These are phyloP conservation scores for Eimeria necatrix DNA, from an alignment of 169 alveolate species.

Conservation along the genomic window DNA sequence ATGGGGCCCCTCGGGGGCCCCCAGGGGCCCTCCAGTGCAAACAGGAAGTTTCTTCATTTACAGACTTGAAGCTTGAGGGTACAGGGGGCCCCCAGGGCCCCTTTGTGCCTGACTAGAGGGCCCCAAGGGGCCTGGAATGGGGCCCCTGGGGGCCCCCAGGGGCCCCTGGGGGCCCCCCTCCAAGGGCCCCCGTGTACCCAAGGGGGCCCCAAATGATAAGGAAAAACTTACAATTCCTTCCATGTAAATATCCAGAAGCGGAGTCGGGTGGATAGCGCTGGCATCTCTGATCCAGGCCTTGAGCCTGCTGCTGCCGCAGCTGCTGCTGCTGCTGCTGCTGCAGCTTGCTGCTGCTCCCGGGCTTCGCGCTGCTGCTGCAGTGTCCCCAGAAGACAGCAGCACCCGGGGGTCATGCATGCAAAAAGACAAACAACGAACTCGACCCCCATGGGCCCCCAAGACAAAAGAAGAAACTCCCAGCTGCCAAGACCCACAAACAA, in stretches of 20 bases:
- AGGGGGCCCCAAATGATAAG: not conserved
- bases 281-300: not conserved
- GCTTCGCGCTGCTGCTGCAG: not conserved
- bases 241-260: not conserved
- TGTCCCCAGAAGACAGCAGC: conserved; percentile 71
- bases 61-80: no score
- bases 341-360: not conserved
- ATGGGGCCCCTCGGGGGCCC: not conserved
- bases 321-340: not conserved
- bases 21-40: not conserved
- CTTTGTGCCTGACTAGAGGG: not conserved
- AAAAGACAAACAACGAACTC: conserved; percentile 23
- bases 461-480: conserved; percentile 1
- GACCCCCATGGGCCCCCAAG: conserved; percentile 55
- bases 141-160: not conserved
- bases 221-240: not conserved
- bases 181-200: no score
- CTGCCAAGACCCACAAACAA: conserved; percentile 15
- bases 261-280: not conserved
- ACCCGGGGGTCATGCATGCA: conserved; percentile 58
- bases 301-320: conserved; percentile 46
- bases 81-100: conserved; percentile 25
- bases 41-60: no score
- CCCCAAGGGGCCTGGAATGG: not conserved
- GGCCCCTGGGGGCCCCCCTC: no score